Evolutionary conservation across 108 stramenopile genomes (phyloP).

Genomic region (Asterionellopsis glacialis): DNA sequence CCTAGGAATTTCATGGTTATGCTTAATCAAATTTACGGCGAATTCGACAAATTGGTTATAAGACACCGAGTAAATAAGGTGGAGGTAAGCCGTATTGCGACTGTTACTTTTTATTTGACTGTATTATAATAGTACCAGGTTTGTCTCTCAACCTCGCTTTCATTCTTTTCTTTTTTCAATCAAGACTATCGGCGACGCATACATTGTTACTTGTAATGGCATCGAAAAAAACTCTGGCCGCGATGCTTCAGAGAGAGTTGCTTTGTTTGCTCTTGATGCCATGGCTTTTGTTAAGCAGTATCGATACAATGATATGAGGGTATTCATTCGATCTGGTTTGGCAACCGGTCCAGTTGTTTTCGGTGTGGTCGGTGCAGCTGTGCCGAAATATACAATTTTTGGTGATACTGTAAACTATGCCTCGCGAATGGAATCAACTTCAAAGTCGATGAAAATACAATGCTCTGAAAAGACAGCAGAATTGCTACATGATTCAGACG

Average conservation of each 20-base stretch:
- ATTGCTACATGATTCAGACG: conserved; percentile 21
- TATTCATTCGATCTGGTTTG: conserved; percentile 51
- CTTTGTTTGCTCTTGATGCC: conserved; percentile 36
- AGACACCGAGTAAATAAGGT: too few relatives aligned
- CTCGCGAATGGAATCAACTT: conserved; percentile 56
- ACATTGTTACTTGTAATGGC: too few relatives aligned
- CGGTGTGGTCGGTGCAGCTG: conserved; percentile 44
- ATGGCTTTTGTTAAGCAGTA: conserved; percentile 27
- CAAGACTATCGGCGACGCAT: too few relatives aligned
- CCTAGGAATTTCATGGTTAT: too few relatives aligned
- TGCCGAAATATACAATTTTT: conserved; percentile 57
- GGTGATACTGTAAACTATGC: conserved; percentile 77
- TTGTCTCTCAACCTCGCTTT: conserved; percentile 46
- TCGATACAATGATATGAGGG: conserved; percentile 21
- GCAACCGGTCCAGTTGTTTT: conserved; percentile 55
- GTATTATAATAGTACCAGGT: too few relatives aligned
- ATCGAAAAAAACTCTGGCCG: too few relatives aligned
- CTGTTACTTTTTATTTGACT: too few relatives aligned
- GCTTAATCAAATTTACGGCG: too few relatives aligned
- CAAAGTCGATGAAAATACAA: conserved; percentile 26
- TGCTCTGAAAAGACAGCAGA: conserved; percentile 46
- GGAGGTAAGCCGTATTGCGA: too few relatives aligned
- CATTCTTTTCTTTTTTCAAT: too few relatives aligned
- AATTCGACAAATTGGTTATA: too few relatives aligned
- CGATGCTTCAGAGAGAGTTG: too few relatives aligned